Conservation (phyloP, 495 filamentous ascomycete species). For the Aspergillus sclerotiicarbonarius region DNA sequence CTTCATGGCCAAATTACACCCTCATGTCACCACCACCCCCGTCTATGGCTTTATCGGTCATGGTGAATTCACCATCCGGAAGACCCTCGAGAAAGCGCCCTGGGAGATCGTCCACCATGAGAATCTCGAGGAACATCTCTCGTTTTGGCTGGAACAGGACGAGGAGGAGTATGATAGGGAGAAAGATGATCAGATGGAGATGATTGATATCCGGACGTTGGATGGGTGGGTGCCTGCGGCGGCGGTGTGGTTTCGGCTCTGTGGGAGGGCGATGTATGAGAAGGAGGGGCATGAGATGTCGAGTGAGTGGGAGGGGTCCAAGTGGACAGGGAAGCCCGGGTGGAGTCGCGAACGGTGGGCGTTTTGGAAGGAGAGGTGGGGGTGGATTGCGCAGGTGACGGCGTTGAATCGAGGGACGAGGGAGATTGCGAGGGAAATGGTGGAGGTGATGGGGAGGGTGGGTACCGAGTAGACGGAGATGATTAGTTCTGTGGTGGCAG, state of each 20-base stretch:
- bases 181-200: neutral
- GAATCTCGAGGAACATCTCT: neutral
- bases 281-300: neutral
- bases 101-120: neutral
- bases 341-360: conserved; percentile 5
- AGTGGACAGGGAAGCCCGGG: neutral
- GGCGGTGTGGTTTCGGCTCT: neutral
- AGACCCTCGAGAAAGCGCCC: neutral
- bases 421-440: neutral
- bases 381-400: neutral
- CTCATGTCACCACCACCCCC: no score
- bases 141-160: neutral
- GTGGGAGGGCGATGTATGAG: neutral
- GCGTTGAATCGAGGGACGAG: conserved; percentile 2
- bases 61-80: neutral
- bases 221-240: conserved; percentile 1
- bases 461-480: no score
- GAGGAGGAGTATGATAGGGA: neutral
- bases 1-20: neutral
- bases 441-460: neutral
- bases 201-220: neutral
- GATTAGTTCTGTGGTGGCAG: no score
- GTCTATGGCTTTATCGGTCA: neutral
- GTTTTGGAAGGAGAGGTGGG: conserved; percentile 9
- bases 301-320: neutral